phyloP scores from a whole-genome alignment of 2,329 filamentous ascomycete species.

The Teratosphaeria pseudoeucalypti region DNA sequence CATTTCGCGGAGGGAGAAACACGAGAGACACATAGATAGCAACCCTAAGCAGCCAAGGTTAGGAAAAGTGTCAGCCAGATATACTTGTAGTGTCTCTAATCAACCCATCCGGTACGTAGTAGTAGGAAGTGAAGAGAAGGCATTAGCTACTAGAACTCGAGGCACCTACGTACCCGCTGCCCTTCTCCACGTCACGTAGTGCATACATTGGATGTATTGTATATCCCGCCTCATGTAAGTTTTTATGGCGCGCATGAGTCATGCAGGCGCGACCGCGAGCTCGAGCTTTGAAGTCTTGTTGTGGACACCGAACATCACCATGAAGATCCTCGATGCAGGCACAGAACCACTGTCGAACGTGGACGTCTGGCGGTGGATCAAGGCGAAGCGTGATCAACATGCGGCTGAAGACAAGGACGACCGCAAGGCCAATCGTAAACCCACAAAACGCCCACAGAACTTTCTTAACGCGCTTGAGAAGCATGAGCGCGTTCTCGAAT shows the following conservation, averaged over 20 bases:
- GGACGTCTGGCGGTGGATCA: conserved; percentile 25
- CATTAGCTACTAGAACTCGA: too few species aligned
- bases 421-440: conserved; percentile 12
- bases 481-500: conserved; percentile 21
- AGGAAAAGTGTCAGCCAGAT: too few species aligned
- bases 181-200: too few species aligned
- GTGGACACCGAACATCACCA: background rate
- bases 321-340: conserved; percentile 27
- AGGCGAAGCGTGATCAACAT: conserved; percentile 22
- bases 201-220: too few species aligned
- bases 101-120: too few species aligned
- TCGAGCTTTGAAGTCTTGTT: background rate
- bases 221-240: too few species aligned
- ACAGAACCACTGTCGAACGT: conserved; percentile 25
- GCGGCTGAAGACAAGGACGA: conserved; percentile 21
- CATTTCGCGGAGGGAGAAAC: too few species aligned
- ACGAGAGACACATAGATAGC: too few species aligned
- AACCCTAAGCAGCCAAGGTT: too few species aligned
- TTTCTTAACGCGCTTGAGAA: conserved; percentile 21
- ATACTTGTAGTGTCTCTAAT: too few species aligned
- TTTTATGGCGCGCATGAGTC: background rate
- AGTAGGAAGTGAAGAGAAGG: too few species aligned
- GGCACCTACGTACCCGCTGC: too few species aligned
- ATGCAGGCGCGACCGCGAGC: background rate
- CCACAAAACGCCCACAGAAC: conserved; percentile 18